Percentiles rank a stretch among this genome's conserved stretches.
These are phyloP conservation scores for Penicillium expansum DNA, from an alignment of 2,329 filamentous ascomycete species.

Conservation along the genomic window DNA sequence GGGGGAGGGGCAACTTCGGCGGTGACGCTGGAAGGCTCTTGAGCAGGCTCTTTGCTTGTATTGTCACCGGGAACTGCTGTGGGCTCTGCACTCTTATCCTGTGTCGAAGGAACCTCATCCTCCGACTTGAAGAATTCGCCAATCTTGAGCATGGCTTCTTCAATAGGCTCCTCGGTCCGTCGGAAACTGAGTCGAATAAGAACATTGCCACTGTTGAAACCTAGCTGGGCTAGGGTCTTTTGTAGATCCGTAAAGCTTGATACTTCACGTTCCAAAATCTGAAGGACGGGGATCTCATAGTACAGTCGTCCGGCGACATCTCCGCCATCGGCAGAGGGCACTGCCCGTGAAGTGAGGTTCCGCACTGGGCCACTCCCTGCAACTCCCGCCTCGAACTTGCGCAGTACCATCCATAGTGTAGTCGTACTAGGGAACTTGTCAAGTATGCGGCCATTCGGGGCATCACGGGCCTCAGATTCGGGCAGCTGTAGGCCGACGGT, in stretches of 20 bases:
- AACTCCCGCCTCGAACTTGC: constrained; percentile 80
- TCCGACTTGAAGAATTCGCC: constrained; percentile 65
- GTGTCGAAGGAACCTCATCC: constrained; percentile 32
- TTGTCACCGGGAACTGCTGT: constrained; percentile 2
- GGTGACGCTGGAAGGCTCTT: constrained; percentile 8
- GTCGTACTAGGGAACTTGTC: constrained; percentile 87
- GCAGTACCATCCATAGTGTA: constrained; percentile 82
- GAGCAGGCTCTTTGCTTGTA: constrained; percentile 6
- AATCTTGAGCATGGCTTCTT: constrained; percentile 82
- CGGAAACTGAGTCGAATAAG: constrained; percentile 75
- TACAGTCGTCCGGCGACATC: constrained; percentile 70
- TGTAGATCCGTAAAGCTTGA: constrained; percentile 77
- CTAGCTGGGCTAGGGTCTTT: constrained; percentile 82
- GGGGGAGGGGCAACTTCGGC: constrained; percentile 13
- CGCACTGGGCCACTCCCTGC: constrained; percentile 60
- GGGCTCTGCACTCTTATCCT: constrained; percentile 7
- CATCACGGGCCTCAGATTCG: constrained; percentile 62
- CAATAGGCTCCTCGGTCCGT: constrained; percentile 72
- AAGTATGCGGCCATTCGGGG: constrained; percentile 65
- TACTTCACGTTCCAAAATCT: constrained; percentile 78
- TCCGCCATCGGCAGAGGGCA: constrained; percentile 57
- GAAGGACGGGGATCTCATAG: constrained; percentile 82
- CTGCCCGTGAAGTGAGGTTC: constrained; percentile 81
- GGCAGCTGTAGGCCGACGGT: constrained; percentile 87
- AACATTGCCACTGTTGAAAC: constrained; percentile 79